A percentile compares a stretch with the other conserved stretches of the same genome.
phyloP scores from a whole-genome alignment of 371 early-diverging fungal species.

The Blastocladiella emersonii region DNA sequence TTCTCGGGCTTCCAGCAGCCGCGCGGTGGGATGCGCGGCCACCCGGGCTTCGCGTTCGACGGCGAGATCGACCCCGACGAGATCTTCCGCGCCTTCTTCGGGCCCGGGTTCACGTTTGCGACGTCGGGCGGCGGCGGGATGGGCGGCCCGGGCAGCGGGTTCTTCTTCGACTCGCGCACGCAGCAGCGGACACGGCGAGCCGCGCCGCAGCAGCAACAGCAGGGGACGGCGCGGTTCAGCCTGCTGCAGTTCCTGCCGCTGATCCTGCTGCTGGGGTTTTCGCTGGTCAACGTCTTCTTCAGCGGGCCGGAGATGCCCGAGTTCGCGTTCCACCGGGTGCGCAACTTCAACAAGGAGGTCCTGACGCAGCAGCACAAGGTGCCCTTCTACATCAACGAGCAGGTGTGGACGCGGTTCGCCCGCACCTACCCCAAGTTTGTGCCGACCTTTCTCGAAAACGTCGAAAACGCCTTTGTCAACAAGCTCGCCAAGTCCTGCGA shows the following conservation, averaged over 20 bases:
- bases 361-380: not conserved
- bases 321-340: not conserved
- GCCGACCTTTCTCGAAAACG: not conserved
- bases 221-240: not conserved
- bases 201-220: too few relatives aligned
- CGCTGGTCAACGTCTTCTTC: not conserved
- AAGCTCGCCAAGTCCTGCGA: not conserved
- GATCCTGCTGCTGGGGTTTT: not conserved
- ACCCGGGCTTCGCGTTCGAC: constrained; percentile 27
- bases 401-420: not conserved
- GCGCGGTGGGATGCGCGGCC: constrained; percentile 21
- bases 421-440: not conserved
- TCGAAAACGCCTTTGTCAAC: not conserved
- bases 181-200: too few relatives aligned
- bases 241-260: not conserved
- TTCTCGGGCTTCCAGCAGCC: constrained; percentile 16
- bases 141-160: too few relatives aligned
- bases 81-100: constrained; percentile 91
- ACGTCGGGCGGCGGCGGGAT: not conserved
- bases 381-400: not conserved
- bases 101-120: constrained; percentile 12
- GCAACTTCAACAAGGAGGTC: too few relatives aligned
- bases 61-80: constrained; percentile 88
- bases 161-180: too few relatives aligned
- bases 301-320: not conserved